Base-by-base conservation (phyloP, 2,329 filamentous ascomycete species). In the Periconia macrospinosa region DNA sequence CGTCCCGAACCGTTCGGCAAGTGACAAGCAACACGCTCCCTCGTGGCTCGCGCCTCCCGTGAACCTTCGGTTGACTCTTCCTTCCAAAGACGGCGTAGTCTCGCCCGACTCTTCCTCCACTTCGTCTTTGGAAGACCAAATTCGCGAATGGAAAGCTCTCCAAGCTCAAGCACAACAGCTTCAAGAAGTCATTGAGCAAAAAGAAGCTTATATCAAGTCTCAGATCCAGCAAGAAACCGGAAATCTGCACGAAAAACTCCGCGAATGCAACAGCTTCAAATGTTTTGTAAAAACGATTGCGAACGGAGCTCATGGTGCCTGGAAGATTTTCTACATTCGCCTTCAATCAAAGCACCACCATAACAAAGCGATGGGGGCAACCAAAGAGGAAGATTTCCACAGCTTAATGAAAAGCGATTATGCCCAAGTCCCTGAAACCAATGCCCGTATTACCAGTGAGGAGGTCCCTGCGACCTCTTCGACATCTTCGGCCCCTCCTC, bases 191-290 rank as follows among this genome's bases (percentile, higher is more conserved):
- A 71, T 75, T 41, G 64, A 64, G n/a, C 49, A 66, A 9, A 73
- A 76, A 61, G 69, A 73, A 56, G 61, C 67, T 42, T 48, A 61
- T 44, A 72, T 76, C 55, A 60, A 70, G 13, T 57, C 60, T 19
- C 67, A 66, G 18, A 56, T 73, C 20, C 59, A 64, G 37, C 53
- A 72, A 33, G 62, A 73, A 41, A 58, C 60, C 11, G 57, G 68
- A 14, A 59, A 59, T n/a, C 64, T 79, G 11, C 68, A 67, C 17
- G 66, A 76, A 37, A 71, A 78, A 17, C 58, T 79, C 13, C 61
- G 70, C 52, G 63, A 76, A 45, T 80, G 78, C 57, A 72, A 78
- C 53, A 72, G 71, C 52, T 57, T 80, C 47, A 61, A 70, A 18
- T 80, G 78, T 56, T 68, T 77, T 44, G 56, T 78, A 46, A 73